phyloP scores from a whole-genome alignment of 345 rosid species.

The Brassica rapa region DNA sequence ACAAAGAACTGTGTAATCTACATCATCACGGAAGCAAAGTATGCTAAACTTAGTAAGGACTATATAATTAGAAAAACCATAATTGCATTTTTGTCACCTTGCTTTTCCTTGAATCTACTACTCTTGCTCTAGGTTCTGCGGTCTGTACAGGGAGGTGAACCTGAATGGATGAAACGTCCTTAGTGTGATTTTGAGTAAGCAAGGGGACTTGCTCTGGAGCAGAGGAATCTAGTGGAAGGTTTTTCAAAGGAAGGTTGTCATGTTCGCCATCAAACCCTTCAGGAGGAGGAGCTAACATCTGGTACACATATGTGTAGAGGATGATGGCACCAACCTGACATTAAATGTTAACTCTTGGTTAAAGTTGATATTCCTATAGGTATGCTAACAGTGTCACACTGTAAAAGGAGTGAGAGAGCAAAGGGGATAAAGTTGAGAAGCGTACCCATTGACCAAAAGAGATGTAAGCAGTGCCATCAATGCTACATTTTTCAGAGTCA shows the following conservation, averaged over 20 bases:
- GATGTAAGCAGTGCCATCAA: constrained; percentile 93
- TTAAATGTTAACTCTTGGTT: background rate
- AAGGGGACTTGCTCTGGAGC: constrained; percentile 72
- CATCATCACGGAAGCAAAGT: constrained; percentile 35
- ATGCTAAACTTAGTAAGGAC: background rate
- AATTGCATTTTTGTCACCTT: constrained; percentile 51
- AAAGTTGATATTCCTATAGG: background rate
- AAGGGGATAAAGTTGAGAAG: constrained; percentile 5
- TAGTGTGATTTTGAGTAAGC: constrained; percentile 49
- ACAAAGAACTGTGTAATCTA: constrained; percentile 60
- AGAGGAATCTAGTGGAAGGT: constrained; percentile 47
- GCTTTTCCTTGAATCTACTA: constrained; percentile 46
- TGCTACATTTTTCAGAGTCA: constrained; percentile 71
- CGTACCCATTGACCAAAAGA: constrained; percentile 99
- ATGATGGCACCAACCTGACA: constrained; percentile 95
- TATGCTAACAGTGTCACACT: background rate
- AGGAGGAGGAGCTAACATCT: constrained; percentile 92
- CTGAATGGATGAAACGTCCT: constrained; percentile 52
- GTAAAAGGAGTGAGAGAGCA: background rate
- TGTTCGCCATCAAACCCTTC: constrained; percentile 81
- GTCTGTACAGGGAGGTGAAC: constrained; percentile 53
- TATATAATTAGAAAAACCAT: background rate
- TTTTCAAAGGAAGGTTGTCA: constrained; percentile 56
- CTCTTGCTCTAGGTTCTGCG: constrained; percentile 38
- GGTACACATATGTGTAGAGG: constrained; percentile 90